Conservation (phyloP, 192 early-diverging fungal species). For the Globomyces pollinis-pini region DNA sequence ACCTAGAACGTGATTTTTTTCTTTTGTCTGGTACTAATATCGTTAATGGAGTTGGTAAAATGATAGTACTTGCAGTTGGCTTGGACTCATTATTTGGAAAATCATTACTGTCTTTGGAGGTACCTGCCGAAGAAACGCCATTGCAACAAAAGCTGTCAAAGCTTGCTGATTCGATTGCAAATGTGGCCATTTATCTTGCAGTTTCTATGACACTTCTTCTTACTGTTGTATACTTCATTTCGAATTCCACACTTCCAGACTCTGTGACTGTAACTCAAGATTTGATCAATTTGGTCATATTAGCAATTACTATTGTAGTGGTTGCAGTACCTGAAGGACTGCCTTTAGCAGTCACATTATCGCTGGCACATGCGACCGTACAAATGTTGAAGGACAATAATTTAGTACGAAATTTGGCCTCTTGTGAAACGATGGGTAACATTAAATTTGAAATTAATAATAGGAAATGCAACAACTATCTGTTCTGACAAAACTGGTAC, state of each 20-base stretch:
- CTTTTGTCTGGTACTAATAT: slow-evolving; percentile 92
- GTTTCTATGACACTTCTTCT: slow-evolving; percentile 79
- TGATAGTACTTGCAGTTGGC: slow-evolving; percentile 80
- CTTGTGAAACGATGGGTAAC: slow-evolving; percentile 95
- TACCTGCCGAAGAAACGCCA: slow-evolving; percentile 80
- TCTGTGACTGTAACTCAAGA: not conserved
- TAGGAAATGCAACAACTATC: slow-evolving; percentile 86
- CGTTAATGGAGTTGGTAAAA: slow-evolving; percentile 77
- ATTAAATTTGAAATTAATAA: not conserved
- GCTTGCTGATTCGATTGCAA: slow-evolving; percentile 89
- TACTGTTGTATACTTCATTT: slow-evolving; percentile 77
- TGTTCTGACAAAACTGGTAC: slow-evolving; percentile 99
- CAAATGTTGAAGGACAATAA: slow-evolving; percentile 97
- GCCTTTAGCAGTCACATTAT: slow-evolving; percentile 94
- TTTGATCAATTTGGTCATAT: slow-evolving; percentile 65
- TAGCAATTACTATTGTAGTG: slow-evolving; percentile 89
- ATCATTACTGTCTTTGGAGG: slow-evolving; percentile 80
- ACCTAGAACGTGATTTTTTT: slow-evolving; percentile 66
- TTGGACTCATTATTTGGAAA: slow-evolving; percentile 83
- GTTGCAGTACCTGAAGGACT: slow-evolving; percentile 98
- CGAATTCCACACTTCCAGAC: not conserved
- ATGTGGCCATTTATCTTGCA: slow-evolving; percentile 77
- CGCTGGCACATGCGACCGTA: slow-evolving; percentile 88
- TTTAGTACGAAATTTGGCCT: slow-evolving; percentile 87
- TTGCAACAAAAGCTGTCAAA: slow-evolving; percentile 83